phyloP scores from a whole-genome alignment of 225 moss, liverwort and hornwort genomes.

The Neckera pumila region DNA sequence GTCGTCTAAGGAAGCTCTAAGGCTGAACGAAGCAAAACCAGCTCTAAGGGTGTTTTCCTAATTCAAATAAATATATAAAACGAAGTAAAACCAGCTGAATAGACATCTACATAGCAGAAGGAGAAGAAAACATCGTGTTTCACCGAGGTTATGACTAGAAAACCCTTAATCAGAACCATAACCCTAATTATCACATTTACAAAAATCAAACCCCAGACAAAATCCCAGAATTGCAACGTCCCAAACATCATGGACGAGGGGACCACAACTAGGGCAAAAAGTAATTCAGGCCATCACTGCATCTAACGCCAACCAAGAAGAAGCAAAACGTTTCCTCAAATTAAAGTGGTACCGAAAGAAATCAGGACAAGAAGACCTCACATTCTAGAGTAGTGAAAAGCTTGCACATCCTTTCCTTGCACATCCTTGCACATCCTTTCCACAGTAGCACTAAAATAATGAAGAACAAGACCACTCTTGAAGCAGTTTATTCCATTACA shows the following conservation, averaged over 20 bases:
- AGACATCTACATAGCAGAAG: neutral
- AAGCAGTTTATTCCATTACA: neutral
- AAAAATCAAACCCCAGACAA: neutral
- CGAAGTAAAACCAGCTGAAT: neutral
- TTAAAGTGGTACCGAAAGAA: neutral
- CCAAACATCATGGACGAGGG: neutral
- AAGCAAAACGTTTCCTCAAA: neutral
- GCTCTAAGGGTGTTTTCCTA: too few relatives aligned
- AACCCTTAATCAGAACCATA: neutral
- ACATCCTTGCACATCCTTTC: too few relatives aligned
- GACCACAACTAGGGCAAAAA: neutral
- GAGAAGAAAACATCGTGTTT: neutral
- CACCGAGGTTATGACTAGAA: neutral
- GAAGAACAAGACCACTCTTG: neutral
- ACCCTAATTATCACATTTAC: neutral
- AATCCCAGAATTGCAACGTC: neutral
- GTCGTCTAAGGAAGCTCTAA: neutral
- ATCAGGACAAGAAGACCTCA: neutral
- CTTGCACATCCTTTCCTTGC: too few relatives aligned
- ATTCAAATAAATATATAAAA: too few relatives aligned
- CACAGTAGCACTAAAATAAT: neutral
- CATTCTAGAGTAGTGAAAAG: neutral
- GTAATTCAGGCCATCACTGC: neutral
- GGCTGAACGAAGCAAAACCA: neutral
- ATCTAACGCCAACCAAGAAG: neutral